phyloP scores from a whole-genome alignment of 495 filamentous ascomycete species.

The Penicillium malachiteum region DNA sequence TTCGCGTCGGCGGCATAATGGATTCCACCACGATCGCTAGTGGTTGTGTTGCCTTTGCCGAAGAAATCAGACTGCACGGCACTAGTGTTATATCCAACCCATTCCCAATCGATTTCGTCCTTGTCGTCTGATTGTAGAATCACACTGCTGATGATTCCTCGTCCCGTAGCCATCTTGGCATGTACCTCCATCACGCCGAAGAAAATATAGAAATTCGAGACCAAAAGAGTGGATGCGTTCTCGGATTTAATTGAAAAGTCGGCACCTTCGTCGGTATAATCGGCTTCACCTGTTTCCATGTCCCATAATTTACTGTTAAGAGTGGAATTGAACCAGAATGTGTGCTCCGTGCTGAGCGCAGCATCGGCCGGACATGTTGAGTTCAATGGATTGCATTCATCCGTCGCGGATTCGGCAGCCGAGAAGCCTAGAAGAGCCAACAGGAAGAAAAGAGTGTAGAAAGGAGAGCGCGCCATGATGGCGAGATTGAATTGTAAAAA shows the following conservation, averaged over 20 bases:
- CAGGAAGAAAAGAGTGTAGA: neutral
- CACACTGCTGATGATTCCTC: constrained; percentile 73
- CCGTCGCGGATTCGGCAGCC: constrained; percentile 19
- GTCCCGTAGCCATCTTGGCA: constrained; percentile 63
- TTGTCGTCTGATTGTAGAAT: constrained; percentile 79
- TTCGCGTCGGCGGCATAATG: constrained; percentile 55
- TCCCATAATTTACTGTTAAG: constrained; percentile 59
- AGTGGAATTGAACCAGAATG: constrained; percentile 76
- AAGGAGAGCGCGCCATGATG: constrained; percentile 4
- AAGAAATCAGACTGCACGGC: constrained; percentile 84
- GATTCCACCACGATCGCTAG: constrained; percentile 58
- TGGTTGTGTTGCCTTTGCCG: constrained; percentile 72
- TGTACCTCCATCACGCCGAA: constrained; percentile 68
- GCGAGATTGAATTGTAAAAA: neutral
- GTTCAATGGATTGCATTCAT: constrained; percentile 61
- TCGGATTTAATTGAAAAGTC: constrained; percentile 63
- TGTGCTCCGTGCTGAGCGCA: constrained; percentile 71
- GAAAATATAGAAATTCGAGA: constrained; percentile 73
- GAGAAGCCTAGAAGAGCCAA: neutral
- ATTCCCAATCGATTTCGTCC: constrained; percentile 84
- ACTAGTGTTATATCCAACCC: constrained; percentile 45
- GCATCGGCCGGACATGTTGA: constrained; percentile 67
- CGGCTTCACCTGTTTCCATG: constrained; percentile 57
- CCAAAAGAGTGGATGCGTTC: constrained; percentile 48
- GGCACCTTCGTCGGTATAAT: constrained; percentile 60